phyloP scores from a whole-genome alignment of 2,329 filamentous ascomycete species.

The Fusarium compactum region DNA sequence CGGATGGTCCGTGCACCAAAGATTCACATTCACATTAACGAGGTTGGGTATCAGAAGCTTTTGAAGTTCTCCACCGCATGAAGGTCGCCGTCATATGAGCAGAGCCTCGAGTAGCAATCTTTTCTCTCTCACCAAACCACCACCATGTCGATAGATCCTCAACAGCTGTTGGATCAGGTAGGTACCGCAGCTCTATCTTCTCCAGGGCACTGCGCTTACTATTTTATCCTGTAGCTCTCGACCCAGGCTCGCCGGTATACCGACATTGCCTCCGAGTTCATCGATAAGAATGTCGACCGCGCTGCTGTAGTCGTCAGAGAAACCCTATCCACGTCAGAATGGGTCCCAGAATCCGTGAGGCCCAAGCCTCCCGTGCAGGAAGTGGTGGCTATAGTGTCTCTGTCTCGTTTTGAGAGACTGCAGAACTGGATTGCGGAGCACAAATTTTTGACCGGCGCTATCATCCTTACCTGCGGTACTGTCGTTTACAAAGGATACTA shows the following conservation, averaged over 20 bases:
- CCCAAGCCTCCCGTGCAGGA: constrained; percentile 63
- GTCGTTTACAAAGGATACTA: constrained; percentile 65
- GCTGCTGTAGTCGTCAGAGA: constrained; percentile 79
- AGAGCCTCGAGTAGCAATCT: constrained; percentile 41
- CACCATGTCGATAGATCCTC: constrained; percentile 82
- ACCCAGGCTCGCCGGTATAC: constrained; percentile 78
- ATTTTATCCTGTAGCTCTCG: constrained; percentile 59
- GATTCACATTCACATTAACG: constrained; percentile 34
- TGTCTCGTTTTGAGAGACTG: constrained; percentile 62
- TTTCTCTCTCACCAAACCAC: constrained; percentile 38
- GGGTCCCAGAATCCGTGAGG: constrained; percentile 78
- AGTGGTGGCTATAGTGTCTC: constrained; percentile 51
- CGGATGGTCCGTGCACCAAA: constrained; percentile 41
- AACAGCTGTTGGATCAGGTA: constrained; percentile 82
- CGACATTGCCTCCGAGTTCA: constrained; percentile 78
- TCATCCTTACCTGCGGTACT: constrained; percentile 79
- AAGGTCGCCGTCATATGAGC: constrained; percentile 49
- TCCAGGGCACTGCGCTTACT: constrained; percentile 18
- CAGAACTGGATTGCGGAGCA: constrained; percentile 80
- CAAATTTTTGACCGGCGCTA: constrained; percentile 77
- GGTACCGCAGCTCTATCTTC: constrained; percentile 50
- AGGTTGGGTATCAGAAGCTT: constrained; percentile 44
- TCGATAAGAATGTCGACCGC: constrained; percentile 84
- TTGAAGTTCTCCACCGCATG: constrained; percentile 45
- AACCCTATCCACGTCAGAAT: constrained; percentile 73